Evolutionary conservation across 768 basidiomycete genomes (phyloP).

Genomic region (Suillus placidus): DNA sequence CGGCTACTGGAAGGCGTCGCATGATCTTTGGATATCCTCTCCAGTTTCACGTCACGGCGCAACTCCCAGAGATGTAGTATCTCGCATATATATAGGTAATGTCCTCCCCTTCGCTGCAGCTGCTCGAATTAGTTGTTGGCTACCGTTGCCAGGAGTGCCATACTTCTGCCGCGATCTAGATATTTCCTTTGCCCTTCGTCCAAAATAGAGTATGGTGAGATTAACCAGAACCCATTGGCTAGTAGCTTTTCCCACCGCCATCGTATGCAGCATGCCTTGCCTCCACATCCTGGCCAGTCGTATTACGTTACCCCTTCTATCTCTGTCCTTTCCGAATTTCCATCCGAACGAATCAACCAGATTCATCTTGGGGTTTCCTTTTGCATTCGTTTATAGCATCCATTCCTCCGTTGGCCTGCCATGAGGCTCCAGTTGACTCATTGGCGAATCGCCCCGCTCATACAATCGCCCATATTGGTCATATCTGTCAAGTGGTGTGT

Average conservation of each 20-base stretch:
- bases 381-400: neutral
- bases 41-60: neutral
- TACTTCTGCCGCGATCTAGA: neutral
- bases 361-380: neutral
- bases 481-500: neutral
- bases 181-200: neutral
- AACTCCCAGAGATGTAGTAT: neutral
- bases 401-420: neutral
- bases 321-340: neutral
- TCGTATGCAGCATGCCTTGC: neutral
- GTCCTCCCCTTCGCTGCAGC: neutral
- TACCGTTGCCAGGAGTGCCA: neutral
- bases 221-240: neutral
- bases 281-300: neutral
- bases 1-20: neutral
- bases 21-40: neutral
- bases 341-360: neutral
- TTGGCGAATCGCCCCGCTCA: neutral
- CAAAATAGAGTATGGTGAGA: neutral
- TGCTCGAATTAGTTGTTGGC: neutral
- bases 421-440: neutral
- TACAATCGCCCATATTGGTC: neutral
- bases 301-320: constrained; percentile 1
- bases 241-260: neutral
- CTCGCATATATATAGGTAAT: neutral